These are phyloP conservation scores for Cenchrus americanus DNA, from an alignment of 176 grass and related monocot species.

Conservation along the genomic window DNA sequence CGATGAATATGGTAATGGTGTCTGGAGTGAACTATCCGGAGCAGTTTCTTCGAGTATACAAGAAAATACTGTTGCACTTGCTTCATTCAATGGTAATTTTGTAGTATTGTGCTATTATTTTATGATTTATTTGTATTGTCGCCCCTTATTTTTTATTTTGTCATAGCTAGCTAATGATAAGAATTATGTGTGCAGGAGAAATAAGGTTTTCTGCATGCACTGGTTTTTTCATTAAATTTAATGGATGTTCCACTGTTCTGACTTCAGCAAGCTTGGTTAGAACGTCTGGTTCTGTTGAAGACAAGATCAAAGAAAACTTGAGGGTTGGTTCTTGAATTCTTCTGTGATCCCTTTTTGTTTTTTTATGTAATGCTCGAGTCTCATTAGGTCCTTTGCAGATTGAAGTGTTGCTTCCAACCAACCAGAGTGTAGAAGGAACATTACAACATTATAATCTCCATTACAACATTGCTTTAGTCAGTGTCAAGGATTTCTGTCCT, in stretches of 20 bases:
- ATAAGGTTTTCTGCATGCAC: slow-evolving; percentile 14
- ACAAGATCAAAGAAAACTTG: background rate
- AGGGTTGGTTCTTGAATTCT: background rate
- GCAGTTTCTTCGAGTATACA: too few species aligned
- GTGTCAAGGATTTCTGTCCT: background rate
- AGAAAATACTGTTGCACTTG: background rate
- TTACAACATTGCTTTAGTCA: slow-evolving; percentile 22
- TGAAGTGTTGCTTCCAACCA: slow-evolving; percentile 24
- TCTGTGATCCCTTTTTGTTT: background rate
- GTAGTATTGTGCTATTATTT: background rate
- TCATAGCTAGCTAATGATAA: background rate
- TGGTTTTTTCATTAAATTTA: slow-evolving; percentile 21
- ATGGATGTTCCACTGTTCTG: slow-evolving; percentile 1
- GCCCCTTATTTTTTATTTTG: too few species aligned
- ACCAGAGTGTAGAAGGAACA: background rate
- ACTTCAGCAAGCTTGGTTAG: slow-evolving; percentile 17
- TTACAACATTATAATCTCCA: background rate
- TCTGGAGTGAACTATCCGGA: background rate
- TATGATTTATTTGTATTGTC: background rate
- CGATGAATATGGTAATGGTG: background rate
- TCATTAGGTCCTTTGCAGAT: background rate
- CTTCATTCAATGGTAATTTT: slow-evolving; percentile 29
- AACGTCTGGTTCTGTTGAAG: background rate
- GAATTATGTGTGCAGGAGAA: background rate
- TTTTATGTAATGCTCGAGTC: background rate